phyloP scores from a whole-genome alignment of 2,329 filamentous ascomycete species.

The Exutisphaerella laricina region DNA sequence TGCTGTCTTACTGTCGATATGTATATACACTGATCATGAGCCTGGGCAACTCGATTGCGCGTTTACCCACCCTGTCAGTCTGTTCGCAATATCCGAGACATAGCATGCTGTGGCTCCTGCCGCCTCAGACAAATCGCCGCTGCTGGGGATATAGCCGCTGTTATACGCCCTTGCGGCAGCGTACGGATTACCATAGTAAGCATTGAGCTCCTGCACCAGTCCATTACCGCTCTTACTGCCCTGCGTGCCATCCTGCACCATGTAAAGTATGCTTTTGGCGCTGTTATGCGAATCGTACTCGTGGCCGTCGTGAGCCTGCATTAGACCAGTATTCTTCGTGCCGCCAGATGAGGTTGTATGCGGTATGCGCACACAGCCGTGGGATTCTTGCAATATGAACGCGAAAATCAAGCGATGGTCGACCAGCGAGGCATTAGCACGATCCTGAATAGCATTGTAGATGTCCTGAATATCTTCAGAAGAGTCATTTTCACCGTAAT shows the following conservation, averaged over 20 bases:
- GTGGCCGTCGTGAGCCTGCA: conserved; percentile 15
- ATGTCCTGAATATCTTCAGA: conserved; percentile 14
- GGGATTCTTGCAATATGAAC: conserved; percentile 14
- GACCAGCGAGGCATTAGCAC: conserved; percentile 15
- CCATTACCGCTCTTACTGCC: conserved; percentile 16
- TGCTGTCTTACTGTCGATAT: too few species aligned
- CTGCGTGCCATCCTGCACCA: conserved; percentile 18
- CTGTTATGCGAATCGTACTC: conserved; percentile 28
- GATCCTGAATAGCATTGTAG: conserved; percentile 18
- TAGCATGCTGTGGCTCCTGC: conserved; percentile 49
- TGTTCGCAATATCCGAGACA: conserved; percentile 47
- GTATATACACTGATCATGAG: too few species aligned
- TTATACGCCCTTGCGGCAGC: conserved; percentile 24
- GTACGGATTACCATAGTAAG: conserved; percentile 31
- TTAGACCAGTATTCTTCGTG: conserved; percentile 14
- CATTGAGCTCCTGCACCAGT: conserved; percentile 12
- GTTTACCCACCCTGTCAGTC: conserved; percentile 40
- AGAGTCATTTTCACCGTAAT: conserved; percentile 30
- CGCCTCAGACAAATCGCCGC: conserved; percentile 39
- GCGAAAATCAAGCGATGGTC: conserved; percentile 18
- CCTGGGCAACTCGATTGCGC: conserved; percentile 18
- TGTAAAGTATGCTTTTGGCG: conserved; percentile 18
- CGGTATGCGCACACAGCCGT: conserved; percentile 13
- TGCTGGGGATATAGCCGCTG: conserved; percentile 30
- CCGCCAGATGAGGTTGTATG: conserved; percentile 12